Base-by-base conservation (phyloP, 257 asterid genomes). In the Penstemon barbatus region DNA sequence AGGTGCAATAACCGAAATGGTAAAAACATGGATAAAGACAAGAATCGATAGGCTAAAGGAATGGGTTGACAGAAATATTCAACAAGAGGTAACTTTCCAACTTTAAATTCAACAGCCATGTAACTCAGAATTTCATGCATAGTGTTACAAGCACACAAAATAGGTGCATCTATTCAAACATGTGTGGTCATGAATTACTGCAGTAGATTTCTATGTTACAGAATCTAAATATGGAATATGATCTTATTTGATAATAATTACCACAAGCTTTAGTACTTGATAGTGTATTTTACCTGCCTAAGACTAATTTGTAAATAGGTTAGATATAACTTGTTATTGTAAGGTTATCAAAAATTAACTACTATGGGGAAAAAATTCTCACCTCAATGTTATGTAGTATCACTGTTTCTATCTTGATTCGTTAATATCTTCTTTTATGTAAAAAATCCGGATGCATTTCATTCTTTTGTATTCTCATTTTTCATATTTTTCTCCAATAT, bases 11-110 rank as follows among this genome's bases (percentile, higher is more conserved):
- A 96, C 91, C 64, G 87, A 84, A 78, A 41, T 91, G 87, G 96
- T 94, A 49, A 94, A 89, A 79, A 84, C 74, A 56, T 94, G 99
- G 99, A 85, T 94, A 72, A 91, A 84, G 89, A 83, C 89, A 36
- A 91, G 99, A 83, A 70, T 82, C 70, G 99, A 91, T 76, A 77
- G 87, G 74, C 80, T 89, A 44, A 91, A 86, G 83, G 97, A 91
- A 75, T 91, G 96, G 97, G 86, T 91, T 68, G 96, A 91, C 72
- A 78, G 97, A 74, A 85, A 84, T 86, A 86, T 94, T 78, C 99
- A 94, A 73, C 99, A 94, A 86, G 99, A 94, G 97, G 99, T 94
- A 90, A 66, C 50, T 74, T 57, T 43, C 61, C 7, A 11, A 18
- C 18, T 42, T 51, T 41, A 44, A 57, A 13, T 18, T 19, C n/a